Percentiles rank a stretch among this genome's conserved stretches.
These are phyloP conservation scores for Russula vinacea DNA, from an alignment of 768 basidiomycete species.

Conservation along the genomic window DNA sequence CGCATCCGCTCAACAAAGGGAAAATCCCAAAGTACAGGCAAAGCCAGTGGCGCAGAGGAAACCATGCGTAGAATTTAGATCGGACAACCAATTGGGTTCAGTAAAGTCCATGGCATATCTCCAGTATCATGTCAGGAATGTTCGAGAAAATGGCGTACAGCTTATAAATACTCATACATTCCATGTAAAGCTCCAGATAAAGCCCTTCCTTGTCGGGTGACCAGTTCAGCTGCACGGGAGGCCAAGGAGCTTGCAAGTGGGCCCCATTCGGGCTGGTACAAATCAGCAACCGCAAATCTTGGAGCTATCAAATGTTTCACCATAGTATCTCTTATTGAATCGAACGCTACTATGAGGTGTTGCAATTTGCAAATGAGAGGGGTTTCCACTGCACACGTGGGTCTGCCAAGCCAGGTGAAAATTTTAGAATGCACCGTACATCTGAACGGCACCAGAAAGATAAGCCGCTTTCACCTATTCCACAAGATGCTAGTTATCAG, in stretches of 20 bases:
- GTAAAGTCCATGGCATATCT: neutral
- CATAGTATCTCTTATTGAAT: neutral
- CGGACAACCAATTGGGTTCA: neutral
- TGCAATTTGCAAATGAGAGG: neutral
- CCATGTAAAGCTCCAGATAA: neutral
- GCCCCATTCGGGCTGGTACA: neutral
- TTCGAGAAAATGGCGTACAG: neutral
- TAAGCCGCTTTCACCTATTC: neutral
- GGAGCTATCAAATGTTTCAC: neutral
- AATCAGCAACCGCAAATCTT: neutral
- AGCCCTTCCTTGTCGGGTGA: neutral
- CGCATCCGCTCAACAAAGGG: constrained; percentile 5
- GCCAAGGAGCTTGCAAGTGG: neutral
- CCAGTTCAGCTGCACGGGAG: constrained; percentile 5
- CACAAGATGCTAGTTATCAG: neutral
- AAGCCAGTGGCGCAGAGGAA: neutral
- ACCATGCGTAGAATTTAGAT: neutral
- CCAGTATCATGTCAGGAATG: neutral
- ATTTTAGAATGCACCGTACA: neutral
- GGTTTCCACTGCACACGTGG: neutral
- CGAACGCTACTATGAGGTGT: neutral
- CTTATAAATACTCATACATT: neutral
- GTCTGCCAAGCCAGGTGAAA: neutral
- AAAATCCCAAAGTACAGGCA: neutral
- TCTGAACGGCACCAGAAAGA: neutral